Evolutionary conservation across 2,329 filamentous ascomycete genomes (phyloP), one percentile per base, ranked within the genome.

Genomic region (Curvularia sp.): DNA sequence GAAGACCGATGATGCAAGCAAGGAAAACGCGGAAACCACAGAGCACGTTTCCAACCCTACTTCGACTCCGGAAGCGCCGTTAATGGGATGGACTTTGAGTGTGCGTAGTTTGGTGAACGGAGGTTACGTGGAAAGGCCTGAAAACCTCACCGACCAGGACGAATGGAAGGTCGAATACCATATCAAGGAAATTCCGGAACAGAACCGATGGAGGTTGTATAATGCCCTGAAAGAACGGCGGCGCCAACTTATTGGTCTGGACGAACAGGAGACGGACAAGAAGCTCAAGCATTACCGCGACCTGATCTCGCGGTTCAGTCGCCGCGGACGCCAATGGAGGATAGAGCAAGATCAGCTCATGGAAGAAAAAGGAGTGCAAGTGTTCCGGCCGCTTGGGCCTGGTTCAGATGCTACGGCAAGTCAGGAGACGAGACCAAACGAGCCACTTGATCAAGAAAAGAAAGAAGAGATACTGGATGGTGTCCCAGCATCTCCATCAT

Each of bases 161-260:
- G 70, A 79, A 7, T 97, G 93, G 93, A 75, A 79, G 0, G 80
- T 97, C n/a, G 87, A 95, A 67, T 97, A 96, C 76, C 83, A 87
- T 34, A 78, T 97, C 47, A 83, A 84, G 45, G 89, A 93, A 63
- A 80, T 77, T 8, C 51, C 60, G 1, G 48, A 59, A 10, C 51
- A 50, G 3, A 52, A 52, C 3, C 53, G 60, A 5, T 64, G 66
- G 65, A 59, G 32, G 27, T 43, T 71, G 28, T 76, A 74, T 57
- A 60, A 63, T 3, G 58, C 64, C 15, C 80, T 86, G 57, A 85
- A 87, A 72, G 74, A 68, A 3, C 82, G 89, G 15, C 84, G 91
- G 12, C 78, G 76, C 45, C 79, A 79, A 28, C 76, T 79, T 0
- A 18, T 72, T 32, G 65, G 64, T 57, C 27, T 74, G 72, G 59